Percentiles rank a stretch among this genome's conserved stretches.
Conservation (phyloP, 1,284 basidiomycete species). For the Puccinia horiana region DNA sequence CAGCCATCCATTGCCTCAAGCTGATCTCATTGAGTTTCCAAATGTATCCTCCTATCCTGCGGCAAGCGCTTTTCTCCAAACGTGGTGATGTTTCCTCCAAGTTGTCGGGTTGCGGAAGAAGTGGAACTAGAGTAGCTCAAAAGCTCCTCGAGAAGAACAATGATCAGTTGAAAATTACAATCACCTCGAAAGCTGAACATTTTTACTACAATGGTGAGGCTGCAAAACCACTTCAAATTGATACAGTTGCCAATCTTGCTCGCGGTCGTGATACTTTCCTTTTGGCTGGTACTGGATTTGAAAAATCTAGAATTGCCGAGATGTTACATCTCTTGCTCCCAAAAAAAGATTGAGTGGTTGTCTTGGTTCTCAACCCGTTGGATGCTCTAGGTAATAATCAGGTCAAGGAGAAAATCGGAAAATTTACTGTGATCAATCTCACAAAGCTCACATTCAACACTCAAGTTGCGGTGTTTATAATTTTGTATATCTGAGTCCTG, state of each 20-base stretch:
- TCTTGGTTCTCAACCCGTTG: no score
- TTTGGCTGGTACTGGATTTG: no score
- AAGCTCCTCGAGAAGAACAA: not conserved
- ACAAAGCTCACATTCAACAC: not conserved
- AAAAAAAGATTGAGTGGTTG: not conserved
- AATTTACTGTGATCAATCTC: not conserved
- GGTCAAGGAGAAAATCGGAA: not conserved
- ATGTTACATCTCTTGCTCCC: not conserved
- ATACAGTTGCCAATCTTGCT: not conserved
- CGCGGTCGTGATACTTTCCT: not conserved
- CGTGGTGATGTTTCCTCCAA: no score
- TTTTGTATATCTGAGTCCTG: slow-evolving; percentile 9
- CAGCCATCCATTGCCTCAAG: no score
- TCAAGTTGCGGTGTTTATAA: not conserved
- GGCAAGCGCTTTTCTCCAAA: no score
- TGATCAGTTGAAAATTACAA: not conserved
- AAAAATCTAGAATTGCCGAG: no score
- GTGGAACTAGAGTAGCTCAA: not conserved
- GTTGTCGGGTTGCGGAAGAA: no score
- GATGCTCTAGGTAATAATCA: not conserved
- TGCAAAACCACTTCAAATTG: no score
- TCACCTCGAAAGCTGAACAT: not conserved
- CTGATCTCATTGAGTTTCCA: no score
- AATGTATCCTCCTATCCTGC: no score
- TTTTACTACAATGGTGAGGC: not conserved